Evolutionary conservation across 768 basidiomycete genomes (phyloP).

Genomic region (Tephrocybe sp.): DNA sequence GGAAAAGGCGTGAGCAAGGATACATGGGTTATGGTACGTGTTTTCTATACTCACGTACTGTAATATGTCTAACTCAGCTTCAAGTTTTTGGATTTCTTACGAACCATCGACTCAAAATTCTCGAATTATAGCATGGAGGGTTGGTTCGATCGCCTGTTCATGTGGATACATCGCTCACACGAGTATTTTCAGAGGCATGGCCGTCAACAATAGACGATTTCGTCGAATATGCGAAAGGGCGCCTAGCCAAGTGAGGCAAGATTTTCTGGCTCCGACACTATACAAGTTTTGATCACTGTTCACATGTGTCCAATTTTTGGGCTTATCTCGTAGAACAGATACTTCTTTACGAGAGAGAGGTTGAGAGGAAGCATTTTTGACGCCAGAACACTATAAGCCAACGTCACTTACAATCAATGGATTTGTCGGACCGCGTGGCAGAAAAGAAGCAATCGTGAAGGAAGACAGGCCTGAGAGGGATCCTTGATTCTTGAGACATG

Average conservation of each 20-base stretch:
- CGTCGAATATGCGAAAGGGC: slow-evolving; percentile 61
- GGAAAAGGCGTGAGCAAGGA: slow-evolving; percentile 84
- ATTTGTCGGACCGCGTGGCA: too few relatives aligned
- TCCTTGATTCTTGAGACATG: too few relatives aligned
- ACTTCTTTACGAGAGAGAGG: too few relatives aligned
- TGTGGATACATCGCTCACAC: slow-evolving; percentile 11
- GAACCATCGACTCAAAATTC: slow-evolving; percentile 72
- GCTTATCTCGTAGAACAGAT: too few relatives aligned
- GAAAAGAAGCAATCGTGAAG: too few relatives aligned
- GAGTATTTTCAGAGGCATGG: slow-evolving; percentile 64
- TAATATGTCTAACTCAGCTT: slow-evolving; percentile 1
- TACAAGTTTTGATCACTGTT: neutral
- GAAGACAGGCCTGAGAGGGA: too few relatives aligned
- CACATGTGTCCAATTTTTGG: neutral
- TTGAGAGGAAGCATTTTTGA: too few relatives aligned
- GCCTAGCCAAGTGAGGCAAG: slow-evolving; percentile 23
- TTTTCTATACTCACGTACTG: neutral
- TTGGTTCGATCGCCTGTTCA: slow-evolving; percentile 26
- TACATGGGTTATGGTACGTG: slow-evolving; percentile 82
- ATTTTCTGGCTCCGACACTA: neutral
- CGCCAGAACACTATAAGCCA: too few relatives aligned
- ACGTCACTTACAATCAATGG: too few relatives aligned
- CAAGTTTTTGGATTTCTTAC: slow-evolving; percentile 80
- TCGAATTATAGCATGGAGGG: slow-evolving; percentile 76
- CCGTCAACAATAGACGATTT: slow-evolving; percentile 87